Evolutionary conservation across 1,284 basidiomycete genomes (phyloP).

Genomic region (Fomes fomentarius): DNA sequence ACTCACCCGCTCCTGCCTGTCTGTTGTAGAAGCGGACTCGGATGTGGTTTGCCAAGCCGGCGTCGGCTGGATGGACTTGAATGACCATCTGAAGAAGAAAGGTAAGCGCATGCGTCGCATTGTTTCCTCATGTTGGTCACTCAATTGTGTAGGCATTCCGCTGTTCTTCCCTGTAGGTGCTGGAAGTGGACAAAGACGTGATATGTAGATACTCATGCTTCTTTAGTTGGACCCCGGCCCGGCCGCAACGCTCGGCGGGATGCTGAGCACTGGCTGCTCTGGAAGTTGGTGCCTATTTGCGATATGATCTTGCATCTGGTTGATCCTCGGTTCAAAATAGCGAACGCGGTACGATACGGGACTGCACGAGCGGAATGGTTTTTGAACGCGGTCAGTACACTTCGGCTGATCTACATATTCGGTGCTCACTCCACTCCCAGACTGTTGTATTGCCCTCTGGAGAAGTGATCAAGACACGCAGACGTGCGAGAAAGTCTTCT

Average conservation of each 20-base stretch:
- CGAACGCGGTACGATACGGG: slow-evolving; percentile 71
- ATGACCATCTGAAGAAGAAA: slow-evolving; percentile 70
- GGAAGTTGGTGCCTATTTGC: slow-evolving; percentile 54
- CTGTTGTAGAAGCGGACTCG: slow-evolving; percentile 68
- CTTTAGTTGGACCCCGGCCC: slow-evolving; percentile 82
- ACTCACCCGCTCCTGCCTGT: too few relatives aligned
- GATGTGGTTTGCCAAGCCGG: slow-evolving; percentile 88
- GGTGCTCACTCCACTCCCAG: slow-evolving; percentile 38
- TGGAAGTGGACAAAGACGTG: too few relatives aligned
- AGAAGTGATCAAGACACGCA: slow-evolving; percentile 91
- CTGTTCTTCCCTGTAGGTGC: slow-evolving; percentile 87
- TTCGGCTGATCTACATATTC: background rate
- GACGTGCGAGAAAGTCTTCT: slow-evolving; percentile 84
- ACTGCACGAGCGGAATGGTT: slow-evolving; percentile 56
- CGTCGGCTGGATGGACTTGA: slow-evolving; percentile 85
- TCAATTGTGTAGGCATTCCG: slow-evolving; percentile 49
- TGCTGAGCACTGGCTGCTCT: slow-evolving; percentile 86
- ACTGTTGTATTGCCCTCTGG: slow-evolving; percentile 91
- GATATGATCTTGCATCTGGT: background rate
- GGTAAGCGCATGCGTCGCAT: slow-evolving; percentile 37
- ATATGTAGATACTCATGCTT: too few relatives aligned
- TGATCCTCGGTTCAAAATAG: slow-evolving; percentile 29
- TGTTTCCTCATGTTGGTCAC: background rate
- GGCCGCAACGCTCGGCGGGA: slow-evolving; percentile 88
- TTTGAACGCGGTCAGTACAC: slow-evolving; percentile 63